These are phyloP conservation scores for Begonia masoniana DNA, from an alignment of 306 rosid genomes.

Conservation along the genomic window DNA sequence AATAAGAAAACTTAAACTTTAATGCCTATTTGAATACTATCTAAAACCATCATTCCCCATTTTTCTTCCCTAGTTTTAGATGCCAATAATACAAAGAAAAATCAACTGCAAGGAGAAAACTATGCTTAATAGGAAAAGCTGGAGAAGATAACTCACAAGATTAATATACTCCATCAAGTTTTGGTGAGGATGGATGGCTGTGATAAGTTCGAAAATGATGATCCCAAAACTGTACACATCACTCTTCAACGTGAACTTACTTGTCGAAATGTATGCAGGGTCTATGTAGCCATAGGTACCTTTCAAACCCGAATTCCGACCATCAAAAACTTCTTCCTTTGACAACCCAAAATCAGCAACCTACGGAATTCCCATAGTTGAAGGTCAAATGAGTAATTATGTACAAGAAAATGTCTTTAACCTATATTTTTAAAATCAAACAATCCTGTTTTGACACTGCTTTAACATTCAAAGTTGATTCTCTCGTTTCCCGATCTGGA, in stretches of 20 bases:
- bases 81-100: no score
- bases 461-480: no score
- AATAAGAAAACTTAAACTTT: not conserved
- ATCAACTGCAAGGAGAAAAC: no score
- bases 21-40: no score
- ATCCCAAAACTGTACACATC: slow-evolving; percentile 92
- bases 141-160: slow-evolving; percentile 46
- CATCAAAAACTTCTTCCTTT: slow-evolving; percentile 76
- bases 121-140: not conserved
- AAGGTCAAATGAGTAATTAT: slow-evolving; percentile 2
- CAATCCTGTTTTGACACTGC: no score
- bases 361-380: slow-evolving; percentile 16
- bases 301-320: slow-evolving; percentile 72
- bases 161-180: slow-evolving; percentile 74
- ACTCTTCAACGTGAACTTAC: slow-evolving; percentile 78
- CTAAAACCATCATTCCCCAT: no score
- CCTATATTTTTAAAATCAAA: no score
- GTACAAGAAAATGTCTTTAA: not conserved
- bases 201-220: slow-evolving; percentile 83
- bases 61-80: no score
- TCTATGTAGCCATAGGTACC: slow-evolving; percentile 98
- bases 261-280: slow-evolving; percentile 67
- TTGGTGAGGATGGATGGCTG: slow-evolving; percentile 93
- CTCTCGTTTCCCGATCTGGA: no score
- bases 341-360: slow-evolving; percentile 98